Base-by-base conservation (phyloP, 768 basidiomycete genomes). In the Kwoniella botswanensis region DNA sequence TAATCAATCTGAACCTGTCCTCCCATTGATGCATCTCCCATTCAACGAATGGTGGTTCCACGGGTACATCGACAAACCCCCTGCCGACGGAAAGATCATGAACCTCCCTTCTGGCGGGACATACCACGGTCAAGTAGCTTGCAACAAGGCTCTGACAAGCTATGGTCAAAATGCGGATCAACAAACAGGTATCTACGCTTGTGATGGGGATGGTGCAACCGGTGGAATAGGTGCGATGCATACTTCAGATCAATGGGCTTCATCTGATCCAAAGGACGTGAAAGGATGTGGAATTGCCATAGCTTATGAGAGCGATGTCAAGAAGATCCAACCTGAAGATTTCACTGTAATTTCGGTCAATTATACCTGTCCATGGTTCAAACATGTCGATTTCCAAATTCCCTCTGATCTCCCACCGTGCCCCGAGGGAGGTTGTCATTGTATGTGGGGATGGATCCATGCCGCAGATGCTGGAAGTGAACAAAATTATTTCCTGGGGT, bases 21-120 rank as follows among this genome's bases (percentile, higher is more conserved):
- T 69, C 1, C 82, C 82, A 1, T 69, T 82, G 21, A 65, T 67
- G 54, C 52, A 80, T 61, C 69, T 80, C 52, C 52, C 80, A 4
- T 81, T 81, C 63, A 65, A 70, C 63, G 60, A 77, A 50, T 82
- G 82, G 82, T 82, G 82, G 82, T 80, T 81, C 64, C 82, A 82
- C 69, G 80, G 80, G 1, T 75, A 79, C 67, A 79, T 78, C 65
- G 71, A 81, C 65, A 56, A 68, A 15, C 80, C 80, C 9, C 82
- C 82, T 15, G 74, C 74, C 9, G 67, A 60, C 10, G 80, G 76
- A 1, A 72, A 68, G 35, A 75, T 76, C 52, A 77, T 82, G 76
- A 69, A 71, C 43, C 70, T 82, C 4, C 81, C 79, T 15, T 65
- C 77, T 35, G 79, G 81, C 13, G 79, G 81, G 13, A 75, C 74